Conservation (phyloP, 1,139 yeast species). For the Magnusiomyces suaveolens region DNA sequence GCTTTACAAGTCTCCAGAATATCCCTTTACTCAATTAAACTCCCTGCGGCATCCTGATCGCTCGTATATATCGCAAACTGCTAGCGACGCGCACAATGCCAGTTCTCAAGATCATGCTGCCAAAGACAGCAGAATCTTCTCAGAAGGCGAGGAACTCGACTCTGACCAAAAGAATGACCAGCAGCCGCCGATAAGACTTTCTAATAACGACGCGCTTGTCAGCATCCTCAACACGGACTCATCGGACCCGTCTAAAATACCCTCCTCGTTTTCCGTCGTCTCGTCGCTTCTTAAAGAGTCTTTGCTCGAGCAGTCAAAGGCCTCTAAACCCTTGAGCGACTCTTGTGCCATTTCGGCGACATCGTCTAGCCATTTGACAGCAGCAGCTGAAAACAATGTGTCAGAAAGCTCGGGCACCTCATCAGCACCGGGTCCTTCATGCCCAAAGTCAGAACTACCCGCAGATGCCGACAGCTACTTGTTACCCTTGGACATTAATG, state of each 20-base stretch:
- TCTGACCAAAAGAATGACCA: neutral
- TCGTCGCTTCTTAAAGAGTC: slow-evolving; percentile 2
- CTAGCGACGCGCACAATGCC: too few relatives aligned
- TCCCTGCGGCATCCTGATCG: neutral
- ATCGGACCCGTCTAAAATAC: neutral
- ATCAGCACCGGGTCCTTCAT: neutral
- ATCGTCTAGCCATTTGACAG: neutral
- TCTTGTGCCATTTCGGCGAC: neutral
- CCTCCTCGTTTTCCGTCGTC: slow-evolving; percentile 3
- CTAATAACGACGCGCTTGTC: neutral
- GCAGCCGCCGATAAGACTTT: neutral
- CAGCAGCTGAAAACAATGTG: neutral
- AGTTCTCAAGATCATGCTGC: neutral
- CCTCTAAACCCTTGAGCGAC: neutral
- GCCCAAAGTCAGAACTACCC: neutral
- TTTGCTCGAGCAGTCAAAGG: neutral
- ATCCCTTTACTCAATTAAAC: neutral
- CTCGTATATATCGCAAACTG: too few relatives aligned
- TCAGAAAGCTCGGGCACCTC: neutral
- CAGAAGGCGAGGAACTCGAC: neutral
- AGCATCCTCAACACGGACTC: slow-evolving; percentile 2
- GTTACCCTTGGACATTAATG: slow-evolving; percentile 4
- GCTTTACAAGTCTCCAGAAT: neutral
- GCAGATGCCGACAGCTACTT: neutral
- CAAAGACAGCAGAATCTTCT: neutral